These are phyloP conservation scores for Solanum gandarillasii DNA, from an alignment of 257 asterid genomes.

Conservation along the genomic window DNA sequence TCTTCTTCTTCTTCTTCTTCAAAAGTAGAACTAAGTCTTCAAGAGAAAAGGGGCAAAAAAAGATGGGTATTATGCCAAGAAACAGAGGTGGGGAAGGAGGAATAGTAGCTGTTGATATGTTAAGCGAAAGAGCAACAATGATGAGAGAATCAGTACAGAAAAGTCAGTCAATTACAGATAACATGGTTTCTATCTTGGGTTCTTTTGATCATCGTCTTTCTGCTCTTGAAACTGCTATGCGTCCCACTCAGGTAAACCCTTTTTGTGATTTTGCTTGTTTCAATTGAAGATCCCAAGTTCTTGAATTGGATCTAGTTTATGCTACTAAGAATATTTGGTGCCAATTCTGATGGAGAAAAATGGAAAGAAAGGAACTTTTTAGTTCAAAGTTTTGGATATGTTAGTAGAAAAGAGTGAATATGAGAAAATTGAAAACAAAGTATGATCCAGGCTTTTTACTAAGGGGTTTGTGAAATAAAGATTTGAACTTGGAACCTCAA, in stretches of 20 bases:
- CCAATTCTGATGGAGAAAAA: neutral
- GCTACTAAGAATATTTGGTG: neutral
- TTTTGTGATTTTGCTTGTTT: neutral
- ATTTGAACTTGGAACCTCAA: neutral
- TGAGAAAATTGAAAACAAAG: neutral
- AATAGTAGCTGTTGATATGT: conserved; percentile 8
- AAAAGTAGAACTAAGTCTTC: neutral
- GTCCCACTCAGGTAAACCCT: conserved; percentile 31
- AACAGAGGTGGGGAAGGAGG: conserved; percentile 6
- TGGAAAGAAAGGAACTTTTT: neutral
- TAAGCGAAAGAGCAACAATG: conserved; percentile 27
- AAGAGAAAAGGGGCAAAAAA: neutral
- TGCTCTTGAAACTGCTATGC: conserved; percentile 44
- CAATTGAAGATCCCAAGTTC: neutral
- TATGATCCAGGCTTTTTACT: neutral
- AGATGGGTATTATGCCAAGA: conserved; percentile 23
- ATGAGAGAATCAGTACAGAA: conserved; percentile 29
- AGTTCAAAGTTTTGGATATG: neutral
- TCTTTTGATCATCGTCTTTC: conserved; percentile 42
- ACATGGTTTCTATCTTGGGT: conserved; percentile 31
- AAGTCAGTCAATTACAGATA: conserved; percentile 36
- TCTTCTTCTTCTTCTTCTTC: neutral
- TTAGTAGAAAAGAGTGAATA: neutral
- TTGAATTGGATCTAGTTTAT: neutral
- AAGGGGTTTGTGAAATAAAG: neutral